These are phyloP conservation scores for Durio zibethinus DNA, from an alignment of 345 rosid species.

Conservation along the genomic window DNA sequence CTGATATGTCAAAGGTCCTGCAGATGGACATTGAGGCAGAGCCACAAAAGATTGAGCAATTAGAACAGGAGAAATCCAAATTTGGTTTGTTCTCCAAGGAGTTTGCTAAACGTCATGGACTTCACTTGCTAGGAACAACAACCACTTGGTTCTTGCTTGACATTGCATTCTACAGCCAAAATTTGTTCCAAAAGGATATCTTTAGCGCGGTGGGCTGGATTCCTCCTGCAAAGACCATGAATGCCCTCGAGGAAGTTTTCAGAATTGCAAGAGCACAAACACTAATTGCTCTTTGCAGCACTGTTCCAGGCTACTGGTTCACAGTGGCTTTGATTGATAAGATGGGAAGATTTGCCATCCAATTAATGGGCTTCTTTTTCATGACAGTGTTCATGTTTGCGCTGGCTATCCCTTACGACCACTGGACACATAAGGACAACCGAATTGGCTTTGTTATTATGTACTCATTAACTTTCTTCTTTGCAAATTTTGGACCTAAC, in stretches of 20 bases:
- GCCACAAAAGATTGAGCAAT: slow-evolving; percentile 33
- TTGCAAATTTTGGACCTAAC: slow-evolving; percentile 86
- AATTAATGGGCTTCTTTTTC: slow-evolving; percentile 85
- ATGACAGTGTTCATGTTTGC: slow-evolving; percentile 94
- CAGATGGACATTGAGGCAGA: slow-evolving; percentile 66
- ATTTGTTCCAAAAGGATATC: slow-evolving; percentile 81
- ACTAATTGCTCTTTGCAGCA: slow-evolving; percentile 70
- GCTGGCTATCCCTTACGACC: slow-evolving; percentile 75
- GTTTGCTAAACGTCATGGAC: slow-evolving; percentile 64
- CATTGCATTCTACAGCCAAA: slow-evolving; percentile 83
- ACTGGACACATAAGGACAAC: slow-evolving; percentile 73
- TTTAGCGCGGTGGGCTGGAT: slow-evolving; percentile 86
- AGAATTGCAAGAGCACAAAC: slow-evolving; percentile 82
- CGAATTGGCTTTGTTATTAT: slow-evolving; percentile 65
- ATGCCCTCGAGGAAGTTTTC: slow-evolving; percentile 69
- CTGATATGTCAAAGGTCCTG: slow-evolving; percentile 80
- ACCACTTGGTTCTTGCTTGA: slow-evolving; percentile 84
- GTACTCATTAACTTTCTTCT: slow-evolving; percentile 81
- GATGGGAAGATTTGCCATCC: slow-evolving; percentile 74
- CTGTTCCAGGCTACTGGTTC: slow-evolving; percentile 89
- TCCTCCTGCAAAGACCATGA: slow-evolving; percentile 72
- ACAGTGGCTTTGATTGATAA: slow-evolving; percentile 63
- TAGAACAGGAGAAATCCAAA: slow-evolving; percentile 14
- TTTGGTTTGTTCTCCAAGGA: slow-evolving; percentile 63
- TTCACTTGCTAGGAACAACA: slow-evolving; percentile 81